A percentile compares a stretch with the other conserved stretches of the same genome.
These are phyloP conservation scores for Penstemon barbatus DNA, from an alignment of 257 asterid genomes.

Conservation along the genomic window DNA sequence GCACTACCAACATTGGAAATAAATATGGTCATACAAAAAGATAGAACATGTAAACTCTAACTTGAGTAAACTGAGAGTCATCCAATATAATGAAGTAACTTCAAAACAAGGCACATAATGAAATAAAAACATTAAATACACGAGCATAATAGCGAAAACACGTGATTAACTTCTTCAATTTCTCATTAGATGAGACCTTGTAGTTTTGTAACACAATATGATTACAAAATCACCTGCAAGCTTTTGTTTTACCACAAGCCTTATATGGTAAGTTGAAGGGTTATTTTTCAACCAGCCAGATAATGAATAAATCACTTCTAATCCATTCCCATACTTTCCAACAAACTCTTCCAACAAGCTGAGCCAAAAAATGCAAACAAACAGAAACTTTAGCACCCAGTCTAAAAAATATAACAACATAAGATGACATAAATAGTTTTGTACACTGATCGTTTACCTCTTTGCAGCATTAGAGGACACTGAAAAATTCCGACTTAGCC, in stretches of 20 bases:
- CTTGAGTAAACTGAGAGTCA: conserved; percentile 11
- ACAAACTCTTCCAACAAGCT: conserved; percentile 86
- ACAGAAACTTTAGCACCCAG: neutral
- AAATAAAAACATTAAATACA: neutral
- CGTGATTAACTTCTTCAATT: neutral
- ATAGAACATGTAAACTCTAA: neutral
- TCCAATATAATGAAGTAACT: conserved; percentile 6
- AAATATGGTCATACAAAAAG: neutral
- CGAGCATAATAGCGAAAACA: neutral
- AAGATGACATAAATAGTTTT: neutral
- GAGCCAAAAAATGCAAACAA: conserved; percentile 27
- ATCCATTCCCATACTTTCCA: conserved; percentile 61
- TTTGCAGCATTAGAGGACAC: conserved; percentile 89
- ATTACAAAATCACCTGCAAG: conserved; percentile 65
- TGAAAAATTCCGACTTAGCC: conserved; percentile 89
- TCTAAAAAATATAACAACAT: neutral
- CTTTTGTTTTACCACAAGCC: conserved; percentile 63
- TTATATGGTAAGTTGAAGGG: conserved; percentile 68
- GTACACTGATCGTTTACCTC: conserved; percentile 45
- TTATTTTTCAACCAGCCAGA: conserved; percentile 80
- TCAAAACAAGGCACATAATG: neutral
- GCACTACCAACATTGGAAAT: neutral
- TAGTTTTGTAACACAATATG: conserved; percentile 5
- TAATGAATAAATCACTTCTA: conserved; percentile 68
- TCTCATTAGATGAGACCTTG: neutral